These are phyloP conservation scores for Coemansia asiatica DNA, from an alignment of 192 early-diverging fungal species.

Conservation along the genomic window DNA sequence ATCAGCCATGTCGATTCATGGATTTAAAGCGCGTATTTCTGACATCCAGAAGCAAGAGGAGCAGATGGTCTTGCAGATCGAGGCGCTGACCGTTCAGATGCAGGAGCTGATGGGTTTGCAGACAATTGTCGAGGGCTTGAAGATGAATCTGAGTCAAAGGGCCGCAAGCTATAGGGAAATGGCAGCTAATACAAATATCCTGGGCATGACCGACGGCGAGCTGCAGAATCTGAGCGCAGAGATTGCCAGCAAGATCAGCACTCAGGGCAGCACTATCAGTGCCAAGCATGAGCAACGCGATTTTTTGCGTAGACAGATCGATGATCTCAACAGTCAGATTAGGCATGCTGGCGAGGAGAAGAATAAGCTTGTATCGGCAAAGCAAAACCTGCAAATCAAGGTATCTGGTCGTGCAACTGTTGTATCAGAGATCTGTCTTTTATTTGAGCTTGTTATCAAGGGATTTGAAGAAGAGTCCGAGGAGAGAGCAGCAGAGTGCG, in stretches of 20 bases:
- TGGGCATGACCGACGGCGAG: conserved; percentile 61
- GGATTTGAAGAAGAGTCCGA: conserved; percentile 17
- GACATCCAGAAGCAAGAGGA: conserved; percentile 45
- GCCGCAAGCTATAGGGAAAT: conserved; percentile 50
- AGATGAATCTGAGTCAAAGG: conserved; percentile 41
- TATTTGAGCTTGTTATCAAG: conserved; percentile 6
- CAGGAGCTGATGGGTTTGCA: conserved; percentile 46
- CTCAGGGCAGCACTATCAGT: conserved; percentile 38
- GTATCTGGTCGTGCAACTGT: conserved; percentile 22
- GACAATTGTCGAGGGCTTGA: conserved; percentile 43
- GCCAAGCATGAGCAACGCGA: conserved; percentile 27
- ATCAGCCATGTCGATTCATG: conserved; percentile 47
- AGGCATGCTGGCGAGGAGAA: conserved; percentile 13
- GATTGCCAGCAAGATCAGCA: conserved; percentile 26
- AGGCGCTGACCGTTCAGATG: conserved; percentile 51
- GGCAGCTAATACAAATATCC: conserved; percentile 36
- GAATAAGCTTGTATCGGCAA: conserved; percentile 23
- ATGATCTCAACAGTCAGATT: background rate
- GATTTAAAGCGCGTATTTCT: conserved; percentile 43
- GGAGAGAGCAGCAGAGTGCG: conserved; percentile 17
- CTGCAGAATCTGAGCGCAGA: conserved; percentile 60
- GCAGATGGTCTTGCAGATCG: conserved; percentile 51
- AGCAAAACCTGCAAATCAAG: conserved; percentile 34
- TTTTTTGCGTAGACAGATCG: conserved; percentile 15
- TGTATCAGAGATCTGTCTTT: conserved; percentile 23